Evolutionary conservation across 2,329 filamentous ascomycete species (phyloP).

Genomic region (Ceratocystis colombiana): DNA sequence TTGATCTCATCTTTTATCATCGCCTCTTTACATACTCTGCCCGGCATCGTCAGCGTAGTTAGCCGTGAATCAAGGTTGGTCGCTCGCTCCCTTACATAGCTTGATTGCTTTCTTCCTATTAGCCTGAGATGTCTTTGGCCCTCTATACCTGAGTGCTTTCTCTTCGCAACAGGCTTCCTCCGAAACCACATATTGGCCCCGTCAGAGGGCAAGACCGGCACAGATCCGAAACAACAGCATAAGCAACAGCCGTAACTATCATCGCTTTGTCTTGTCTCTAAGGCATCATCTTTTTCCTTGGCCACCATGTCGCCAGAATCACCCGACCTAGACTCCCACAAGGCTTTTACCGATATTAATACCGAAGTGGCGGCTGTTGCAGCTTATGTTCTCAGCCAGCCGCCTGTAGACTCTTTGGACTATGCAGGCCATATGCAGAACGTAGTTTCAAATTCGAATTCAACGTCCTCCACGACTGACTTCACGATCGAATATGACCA

Average conservation of each 20-base stretch:
- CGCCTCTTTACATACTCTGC: not conserved
- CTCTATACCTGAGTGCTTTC: not conserved
- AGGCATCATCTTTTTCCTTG: not conserved
- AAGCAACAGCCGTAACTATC: not conserved
- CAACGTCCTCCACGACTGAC: not conserved
- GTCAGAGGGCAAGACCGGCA: not conserved
- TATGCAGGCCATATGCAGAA: not conserved
- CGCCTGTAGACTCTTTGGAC: not conserved
- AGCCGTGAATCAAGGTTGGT: too few species aligned
- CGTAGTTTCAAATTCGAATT: not conserved
- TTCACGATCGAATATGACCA: not conserved
- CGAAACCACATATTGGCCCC: not conserved
- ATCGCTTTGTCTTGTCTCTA: not conserved
- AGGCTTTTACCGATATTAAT: slow-evolving; percentile 23
- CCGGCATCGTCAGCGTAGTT: not conserved
- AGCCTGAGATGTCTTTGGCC: slow-evolving; percentile 4
- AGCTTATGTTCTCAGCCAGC: slow-evolving; percentile 13
- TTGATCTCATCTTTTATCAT: not conserved
- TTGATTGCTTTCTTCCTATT: not conserved
- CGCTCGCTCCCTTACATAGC: not conserved
- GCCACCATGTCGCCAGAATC: not conserved
- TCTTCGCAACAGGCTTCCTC: not conserved
- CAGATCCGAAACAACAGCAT: not conserved
- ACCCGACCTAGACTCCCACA: slow-evolving; percentile 17
- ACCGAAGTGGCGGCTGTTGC: slow-evolving; percentile 26